Evolutionary conservation across 495 filamentous ascomycete species (phyloP).

Genomic region (Penicillium diatomitis): DNA sequence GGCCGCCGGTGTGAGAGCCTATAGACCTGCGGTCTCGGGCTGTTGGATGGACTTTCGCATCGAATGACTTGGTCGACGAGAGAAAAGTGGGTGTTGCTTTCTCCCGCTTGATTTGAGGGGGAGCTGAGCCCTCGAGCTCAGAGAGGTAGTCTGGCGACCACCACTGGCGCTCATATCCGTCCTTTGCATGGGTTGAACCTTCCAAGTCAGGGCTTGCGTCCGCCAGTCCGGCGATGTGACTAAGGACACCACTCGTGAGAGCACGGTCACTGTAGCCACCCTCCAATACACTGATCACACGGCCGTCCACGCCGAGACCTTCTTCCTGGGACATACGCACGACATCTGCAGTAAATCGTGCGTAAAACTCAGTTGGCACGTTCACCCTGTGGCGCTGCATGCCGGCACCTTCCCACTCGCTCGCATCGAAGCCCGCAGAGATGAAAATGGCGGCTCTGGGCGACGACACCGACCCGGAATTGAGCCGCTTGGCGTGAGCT

Average conservation of each 20-base stretch:
- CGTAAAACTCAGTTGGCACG: constrained; percentile 95
- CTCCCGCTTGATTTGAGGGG: constrained; percentile 43
- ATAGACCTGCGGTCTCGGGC: constrained; percentile 43
- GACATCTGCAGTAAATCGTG: constrained; percentile 76
- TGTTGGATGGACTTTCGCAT: constrained; percentile 59
- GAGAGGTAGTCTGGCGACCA: constrained; percentile 64
- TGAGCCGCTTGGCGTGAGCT: constrained; percentile 53
- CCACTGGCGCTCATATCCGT: constrained; percentile 58
- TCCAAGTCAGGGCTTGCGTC: constrained; percentile 12
- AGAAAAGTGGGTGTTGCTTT: constrained; percentile 55
- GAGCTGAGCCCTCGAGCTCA: constrained; percentile 49
- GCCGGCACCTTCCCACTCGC: constrained; percentile 78
- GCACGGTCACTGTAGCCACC: constrained; percentile 93
- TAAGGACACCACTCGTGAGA: constrained; percentile 75
- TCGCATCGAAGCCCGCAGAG: constrained; percentile 93
- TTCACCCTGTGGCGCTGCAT: constrained; percentile 96
- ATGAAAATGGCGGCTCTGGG: constrained; percentile 86
- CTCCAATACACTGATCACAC: constrained; percentile 87
- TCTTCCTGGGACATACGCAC: constrained; percentile 75
- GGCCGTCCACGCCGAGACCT: constrained; percentile 64
- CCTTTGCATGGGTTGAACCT: background rate
- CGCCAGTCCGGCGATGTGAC: constrained; percentile 73
- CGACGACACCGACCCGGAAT: constrained; percentile 37
- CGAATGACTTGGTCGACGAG: constrained; percentile 68
- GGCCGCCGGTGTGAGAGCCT: constrained; percentile 17